phyloP scores from a whole-genome alignment of 495 filamentous ascomycete genomes.

The Lasiosphaeris hirsuta region DNA sequence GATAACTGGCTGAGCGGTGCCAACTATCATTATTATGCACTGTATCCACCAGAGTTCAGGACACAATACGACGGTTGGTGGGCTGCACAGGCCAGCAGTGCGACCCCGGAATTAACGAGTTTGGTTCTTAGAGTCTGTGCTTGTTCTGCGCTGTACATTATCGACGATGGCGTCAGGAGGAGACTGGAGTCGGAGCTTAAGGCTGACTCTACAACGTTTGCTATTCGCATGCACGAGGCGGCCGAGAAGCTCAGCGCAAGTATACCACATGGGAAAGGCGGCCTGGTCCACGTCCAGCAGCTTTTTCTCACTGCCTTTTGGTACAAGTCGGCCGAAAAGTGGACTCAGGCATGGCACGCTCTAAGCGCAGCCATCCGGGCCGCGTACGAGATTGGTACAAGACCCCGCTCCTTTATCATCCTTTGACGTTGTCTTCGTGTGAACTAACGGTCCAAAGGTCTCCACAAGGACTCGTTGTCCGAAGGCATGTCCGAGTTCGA shows the following conservation, averaged over 20 bases:
- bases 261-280: slow-evolving; percentile 46
- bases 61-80: slow-evolving; percentile 50
- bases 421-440: neutral
- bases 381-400: slow-evolving; percentile 49
- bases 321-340: slow-evolving; percentile 52
- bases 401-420: neutral
- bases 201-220: slow-evolving; percentile 34
- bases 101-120: slow-evolving; percentile 47
- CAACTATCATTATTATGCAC: slow-evolving; percentile 49
- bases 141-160: slow-evolving; percentile 46
- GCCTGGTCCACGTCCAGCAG: slow-evolving; percentile 49
- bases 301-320: slow-evolving; percentile 50
- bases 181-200: slow-evolving; percentile 49
- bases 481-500: slow-evolving; percentile 43
- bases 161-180: slow-evolving; percentile 30
- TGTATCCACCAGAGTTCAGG: slow-evolving; percentile 48
- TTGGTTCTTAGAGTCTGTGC: slow-evolving; percentile 51
- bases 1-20: slow-evolving; percentile 46
- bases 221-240: slow-evolving; percentile 40
- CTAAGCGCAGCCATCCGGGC: slow-evolving; percentile 45
- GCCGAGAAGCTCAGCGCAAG: slow-evolving; percentile 45
- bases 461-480: slow-evolving; percentile 41
- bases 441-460: slow-evolving; percentile 31
- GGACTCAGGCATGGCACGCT: slow-evolving; percentile 52
- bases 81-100: slow-evolving; percentile 30